Evolutionary conservation across 352 stramenopile genomes (phyloP).

Genomic region (Globisporangium sylvaticum): DNA sequence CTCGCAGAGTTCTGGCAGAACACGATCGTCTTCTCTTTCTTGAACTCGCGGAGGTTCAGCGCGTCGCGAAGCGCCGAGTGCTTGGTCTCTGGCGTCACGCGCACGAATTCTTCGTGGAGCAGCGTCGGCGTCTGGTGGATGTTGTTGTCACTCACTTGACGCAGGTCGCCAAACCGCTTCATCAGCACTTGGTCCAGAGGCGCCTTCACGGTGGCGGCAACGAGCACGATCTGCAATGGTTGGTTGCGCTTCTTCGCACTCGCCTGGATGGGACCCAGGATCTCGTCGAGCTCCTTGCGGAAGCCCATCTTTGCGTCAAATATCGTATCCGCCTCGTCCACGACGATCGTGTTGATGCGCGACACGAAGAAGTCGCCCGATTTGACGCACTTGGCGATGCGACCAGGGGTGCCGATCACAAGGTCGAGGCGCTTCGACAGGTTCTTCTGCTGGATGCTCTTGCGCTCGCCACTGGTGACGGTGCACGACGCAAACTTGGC

Average conservation of each 20-base stretch:
- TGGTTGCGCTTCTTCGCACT: slow-evolving; percentile 56
- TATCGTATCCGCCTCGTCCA: slow-evolving; percentile 80
- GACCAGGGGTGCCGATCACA: slow-evolving; percentile 72
- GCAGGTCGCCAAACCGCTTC: slow-evolving; percentile 61
- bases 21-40: slow-evolving; percentile 54
- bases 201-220: slow-evolving; percentile 63
- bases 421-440: slow-evolving; percentile 49
- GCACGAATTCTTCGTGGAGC: slow-evolving; percentile 67
- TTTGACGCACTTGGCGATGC: slow-evolving; percentile 68
- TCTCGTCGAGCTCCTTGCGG: slow-evolving; percentile 61
- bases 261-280: slow-evolving; percentile 57
- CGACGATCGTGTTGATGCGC: slow-evolving; percentile 56
- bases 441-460: slow-evolving; percentile 61
- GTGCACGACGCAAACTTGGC: slow-evolving; percentile 66
- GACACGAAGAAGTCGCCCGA: slow-evolving; percentile 76
- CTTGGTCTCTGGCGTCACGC: slow-evolving; percentile 55
- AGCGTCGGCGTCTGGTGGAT: slow-evolving; percentile 64
- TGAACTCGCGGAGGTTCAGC: slow-evolving; percentile 37
- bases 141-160: slow-evolving; percentile 57
- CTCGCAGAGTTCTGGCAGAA: slow-evolving; percentile 76
- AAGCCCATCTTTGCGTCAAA: slow-evolving; percentile 86
- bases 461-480: slow-evolving; percentile 64
- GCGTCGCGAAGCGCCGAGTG: slow-evolving; percentile 64
- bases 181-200: slow-evolving; percentile 70
- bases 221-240: slow-evolving; percentile 64